phyloP scores from a whole-genome alignment of 73 alveolate species.

The Paramecium pentaurelia region DNA sequence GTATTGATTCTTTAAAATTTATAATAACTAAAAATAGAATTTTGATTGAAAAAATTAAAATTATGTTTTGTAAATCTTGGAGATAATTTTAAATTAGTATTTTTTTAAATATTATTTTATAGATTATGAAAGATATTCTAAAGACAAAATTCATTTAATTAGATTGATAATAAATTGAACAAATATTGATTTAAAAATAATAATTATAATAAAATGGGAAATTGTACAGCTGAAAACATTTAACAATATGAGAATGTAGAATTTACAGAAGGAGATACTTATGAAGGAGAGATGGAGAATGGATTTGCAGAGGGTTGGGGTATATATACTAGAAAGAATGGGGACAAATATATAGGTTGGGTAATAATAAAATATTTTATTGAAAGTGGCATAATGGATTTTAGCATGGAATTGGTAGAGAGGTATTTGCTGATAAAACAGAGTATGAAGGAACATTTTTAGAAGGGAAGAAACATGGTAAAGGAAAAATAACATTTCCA shows the following conservation, averaged over 20 bases:
- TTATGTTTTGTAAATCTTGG: no score
- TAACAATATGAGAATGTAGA: neutral
- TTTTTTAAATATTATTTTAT: no score
- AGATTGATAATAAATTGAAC: neutral
- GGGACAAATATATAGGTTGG: neutral
- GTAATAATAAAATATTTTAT: neutral
- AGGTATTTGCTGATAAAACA: conserved; percentile 24
- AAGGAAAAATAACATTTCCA: conserved; percentile 69
- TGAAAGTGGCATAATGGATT: neutral
- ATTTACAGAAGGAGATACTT: neutral
- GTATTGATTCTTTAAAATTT: no score
- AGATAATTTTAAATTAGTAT: no score
- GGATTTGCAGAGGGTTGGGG: neutral
- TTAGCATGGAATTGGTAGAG: conserved; percentile 35
- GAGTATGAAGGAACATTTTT: conserved; percentile 21
- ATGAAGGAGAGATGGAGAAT: neutral
- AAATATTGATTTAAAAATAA: neutral
- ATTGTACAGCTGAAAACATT: neutral
- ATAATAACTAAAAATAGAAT: no score
- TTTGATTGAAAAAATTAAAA: no score
- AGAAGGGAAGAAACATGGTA: conserved; percentile 68
- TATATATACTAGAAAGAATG: neutral
- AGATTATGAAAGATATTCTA: no score
- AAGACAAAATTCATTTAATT: neutral
- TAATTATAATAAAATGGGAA: neutral